phyloP scores from a whole-genome alignment of 768 basidiomycete genomes.

The Pulveroboletus sp. region DNA sequence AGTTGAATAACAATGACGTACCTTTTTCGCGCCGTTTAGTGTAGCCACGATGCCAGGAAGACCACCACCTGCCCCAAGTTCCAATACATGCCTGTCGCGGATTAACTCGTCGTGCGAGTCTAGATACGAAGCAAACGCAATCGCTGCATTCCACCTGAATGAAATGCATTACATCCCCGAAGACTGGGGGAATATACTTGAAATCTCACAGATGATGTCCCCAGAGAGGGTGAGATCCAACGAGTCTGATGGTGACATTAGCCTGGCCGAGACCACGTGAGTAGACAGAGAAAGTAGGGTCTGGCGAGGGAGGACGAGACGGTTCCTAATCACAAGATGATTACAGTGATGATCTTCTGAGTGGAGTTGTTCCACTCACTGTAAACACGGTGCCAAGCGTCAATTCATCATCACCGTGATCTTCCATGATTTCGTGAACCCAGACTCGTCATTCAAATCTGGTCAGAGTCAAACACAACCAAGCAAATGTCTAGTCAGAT shows the following conservation, averaged over 20 bases:
- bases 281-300: conserved; percentile 54
- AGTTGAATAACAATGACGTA: conserved; percentile 21
- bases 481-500: too few relatives aligned
- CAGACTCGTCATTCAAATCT: too few relatives aligned
- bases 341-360: not conserved
- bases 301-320: conserved; percentile 63
- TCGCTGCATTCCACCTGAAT: conserved; percentile 76
- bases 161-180: not conserved
- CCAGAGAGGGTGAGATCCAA: conserved; percentile 82
- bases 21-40: conserved; percentile 67
- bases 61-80: conserved; percentile 92
- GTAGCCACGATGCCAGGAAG: conserved; percentile 78
- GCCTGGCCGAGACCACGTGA: conserved; percentile 28
- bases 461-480: conserved; percentile 32
- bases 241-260: conserved; percentile 60
- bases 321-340: conserved; percentile 44
- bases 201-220: conserved; percentile 66
- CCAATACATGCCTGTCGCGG: conserved; percentile 55
- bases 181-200: too few relatives aligned
- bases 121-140: conserved; percentile 67
- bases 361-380: conserved; percentile 32
- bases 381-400: conserved; percentile 49
- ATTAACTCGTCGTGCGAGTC: conserved; percentile 53
- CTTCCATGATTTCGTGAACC: conserved; percentile 14
- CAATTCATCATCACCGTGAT: conserved; percentile 31